Conservation (phyloP, 202 grass and related monocot species). For the Carex sylvatica region DNA sequence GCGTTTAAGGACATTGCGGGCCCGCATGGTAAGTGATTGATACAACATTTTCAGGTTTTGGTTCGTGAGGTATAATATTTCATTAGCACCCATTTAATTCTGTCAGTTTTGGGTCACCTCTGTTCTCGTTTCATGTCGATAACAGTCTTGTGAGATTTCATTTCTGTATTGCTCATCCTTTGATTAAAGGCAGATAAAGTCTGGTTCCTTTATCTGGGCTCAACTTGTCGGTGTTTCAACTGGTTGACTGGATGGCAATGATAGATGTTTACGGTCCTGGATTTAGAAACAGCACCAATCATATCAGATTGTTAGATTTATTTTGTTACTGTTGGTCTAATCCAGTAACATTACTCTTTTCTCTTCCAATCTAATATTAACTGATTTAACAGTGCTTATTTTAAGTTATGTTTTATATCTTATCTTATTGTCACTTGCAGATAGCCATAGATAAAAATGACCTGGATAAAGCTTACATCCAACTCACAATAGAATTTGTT, state of each 20-base stretch:
- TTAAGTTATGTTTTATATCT: not conserved
- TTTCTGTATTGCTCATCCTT: not conserved
- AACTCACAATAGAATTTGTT: conserved; percentile 83
- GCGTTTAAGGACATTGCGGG: conserved; percentile 76
- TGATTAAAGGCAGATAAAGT: not conserved
- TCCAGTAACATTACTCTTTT: not conserved
- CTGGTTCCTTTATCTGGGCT: not conserved
- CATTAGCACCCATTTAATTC: not conserved
- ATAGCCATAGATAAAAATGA: conserved; percentile 86
- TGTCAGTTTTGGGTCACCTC: not conserved
- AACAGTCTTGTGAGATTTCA: not conserved
- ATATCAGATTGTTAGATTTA: not conserved
- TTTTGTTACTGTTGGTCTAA: not conserved
- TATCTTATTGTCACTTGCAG: conserved; percentile 41
- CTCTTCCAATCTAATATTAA: conserved; percentile 9
- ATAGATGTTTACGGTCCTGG: not conserved
- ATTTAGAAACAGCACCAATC: not conserved
- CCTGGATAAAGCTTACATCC: conserved; percentile 85
- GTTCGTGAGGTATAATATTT: not conserved
- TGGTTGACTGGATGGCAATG: not conserved
- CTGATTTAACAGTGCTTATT: conserved; percentile 27
- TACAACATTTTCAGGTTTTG: not conserved
- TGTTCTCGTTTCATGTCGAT: not conserved
- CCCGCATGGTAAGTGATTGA: conserved; percentile 69
- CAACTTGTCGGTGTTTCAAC: not conserved